Conservation (phyloP, 2,329 filamentous ascomycete species). For the Scytalidium lignicola region DNA sequence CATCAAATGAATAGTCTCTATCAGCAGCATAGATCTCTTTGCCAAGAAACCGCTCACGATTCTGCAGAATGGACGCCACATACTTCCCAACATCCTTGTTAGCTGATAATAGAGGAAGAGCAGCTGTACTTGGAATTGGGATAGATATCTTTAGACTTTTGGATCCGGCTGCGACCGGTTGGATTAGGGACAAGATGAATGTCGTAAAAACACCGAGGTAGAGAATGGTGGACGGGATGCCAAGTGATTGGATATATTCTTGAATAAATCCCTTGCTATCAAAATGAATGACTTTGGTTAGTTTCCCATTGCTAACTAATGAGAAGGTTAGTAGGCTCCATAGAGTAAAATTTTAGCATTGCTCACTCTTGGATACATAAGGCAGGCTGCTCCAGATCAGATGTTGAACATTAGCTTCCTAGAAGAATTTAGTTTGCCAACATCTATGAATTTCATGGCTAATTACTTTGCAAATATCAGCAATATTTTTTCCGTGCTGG, state of each 20-base stretch:
- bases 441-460: not conserved
- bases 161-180: slow-evolving; percentile 10
- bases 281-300: slow-evolving; percentile 32
- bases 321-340: too few relatives aligned
- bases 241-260: slow-evolving; percentile 24
- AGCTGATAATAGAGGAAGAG: slow-evolving; percentile 23
- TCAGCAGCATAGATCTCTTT: slow-evolving; percentile 34
- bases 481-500: slow-evolving; percentile 28
- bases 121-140: slow-evolving; percentile 5
- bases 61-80: slow-evolving; percentile 12
- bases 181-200: not conserved
- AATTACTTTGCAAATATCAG: slow-evolving; percentile 31
- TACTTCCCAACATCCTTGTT: slow-evolving; percentile 23
- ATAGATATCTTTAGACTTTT: slow-evolving; percentile 14
- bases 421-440: slow-evolving; percentile 1
- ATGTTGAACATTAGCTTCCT: slow-evolving; percentile 34
- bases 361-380: slow-evolving; percentile 31
- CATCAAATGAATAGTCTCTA: slow-evolving; percentile 29
- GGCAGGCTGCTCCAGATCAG: slow-evolving; percentile 38
- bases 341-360: too few relatives aligned
- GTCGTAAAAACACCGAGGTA: slow-evolving; percentile 40
- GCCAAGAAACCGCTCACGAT: slow-evolving; percentile 30
- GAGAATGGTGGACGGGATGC: slow-evolving; percentile 40
- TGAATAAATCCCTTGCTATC: slow-evolving; percentile 30
- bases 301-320: slow-evolving; percentile 31